Conservation (phyloP, 2,329 filamentous ascomycete species). For the Xylariaceae sp. region DNA sequence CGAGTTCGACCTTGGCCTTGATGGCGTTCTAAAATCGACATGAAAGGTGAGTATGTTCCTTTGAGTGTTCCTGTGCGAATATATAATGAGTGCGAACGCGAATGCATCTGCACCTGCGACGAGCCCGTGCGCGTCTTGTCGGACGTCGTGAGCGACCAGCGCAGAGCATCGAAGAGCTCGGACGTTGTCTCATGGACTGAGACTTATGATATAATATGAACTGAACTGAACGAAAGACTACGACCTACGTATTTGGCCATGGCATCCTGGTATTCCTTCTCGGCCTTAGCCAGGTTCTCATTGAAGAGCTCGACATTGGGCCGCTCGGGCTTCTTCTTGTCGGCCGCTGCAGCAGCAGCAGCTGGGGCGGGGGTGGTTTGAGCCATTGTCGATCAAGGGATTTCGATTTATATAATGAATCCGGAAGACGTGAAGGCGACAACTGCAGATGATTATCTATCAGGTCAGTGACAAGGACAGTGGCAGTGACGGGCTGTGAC, state of each 20-base stretch:
- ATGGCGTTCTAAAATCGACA: conserved; percentile 61
- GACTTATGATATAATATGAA: no score
- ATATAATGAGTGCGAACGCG: no score
- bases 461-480: conserved; percentile 8
- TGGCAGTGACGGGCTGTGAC: background rate
- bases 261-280: conserved; percentile 77
- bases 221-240: background rate
- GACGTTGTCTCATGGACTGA: background rate
- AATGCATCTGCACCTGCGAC: no score
- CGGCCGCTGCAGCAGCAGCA: conserved; percentile 42
- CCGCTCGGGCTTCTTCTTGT: conserved; percentile 65
- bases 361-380: conserved; percentile 41
- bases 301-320: conserved; percentile 85
- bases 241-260: conserved; percentile 52
- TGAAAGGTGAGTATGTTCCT: conserved; percentile 6
- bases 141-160: background rate
- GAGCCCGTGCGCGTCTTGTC: no score
- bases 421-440: background rate
- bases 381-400: conserved; percentile 39
- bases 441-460: conserved; percentile 9
- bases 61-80: no score
- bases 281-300: conserved; percentile 68
- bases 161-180: background rate
- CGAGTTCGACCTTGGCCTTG: conserved; percentile 82
- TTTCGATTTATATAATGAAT: conserved; percentile 1